phyloP scores from a whole-genome alignment of 2,329 filamentous ascomycete genomes.

The Cytospora chrysosperma region DNA sequence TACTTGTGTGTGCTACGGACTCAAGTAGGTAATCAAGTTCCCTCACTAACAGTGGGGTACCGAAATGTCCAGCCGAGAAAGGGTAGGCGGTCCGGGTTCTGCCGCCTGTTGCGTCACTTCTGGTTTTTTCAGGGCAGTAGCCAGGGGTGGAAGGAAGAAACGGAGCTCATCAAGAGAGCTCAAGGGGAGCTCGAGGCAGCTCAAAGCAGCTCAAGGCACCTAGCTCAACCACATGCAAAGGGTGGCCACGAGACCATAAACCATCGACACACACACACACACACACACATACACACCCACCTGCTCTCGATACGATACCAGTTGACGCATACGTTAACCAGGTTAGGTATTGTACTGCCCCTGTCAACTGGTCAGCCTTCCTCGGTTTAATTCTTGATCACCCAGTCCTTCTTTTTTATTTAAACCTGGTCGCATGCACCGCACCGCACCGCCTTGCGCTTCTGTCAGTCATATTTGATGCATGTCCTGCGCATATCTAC shows the following conservation, averaged over 20 bases:
- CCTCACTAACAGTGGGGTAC: not conserved
- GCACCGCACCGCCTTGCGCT: not conserved
- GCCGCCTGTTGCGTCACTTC: conserved; percentile 22
- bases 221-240: no score
- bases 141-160: not conserved
- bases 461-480: not conserved
- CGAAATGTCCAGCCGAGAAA: no score
- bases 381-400: no score
- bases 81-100: conserved; percentile 20
- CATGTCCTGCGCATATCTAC: conserved; percentile 8
- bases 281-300: no score
- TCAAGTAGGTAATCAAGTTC: rapidly evolving
- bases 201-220: conserved; percentile 10
- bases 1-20: not conserved
- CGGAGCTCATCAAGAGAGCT: not conserved
- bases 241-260: conserved; percentile 18
- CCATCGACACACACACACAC: no score
- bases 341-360: not conserved
- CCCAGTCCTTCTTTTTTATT: not conserved
- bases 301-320: not conserved
- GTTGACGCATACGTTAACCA: no score
- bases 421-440: conserved; percentile 12
- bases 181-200: not conserved
- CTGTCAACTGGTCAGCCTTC: not conserved
- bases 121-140: no score